A percentile compares a stretch with the other conserved stretches of the same genome.
Conservation (phyloP, 345 rosid species). For the Populus deltoides region DNA sequence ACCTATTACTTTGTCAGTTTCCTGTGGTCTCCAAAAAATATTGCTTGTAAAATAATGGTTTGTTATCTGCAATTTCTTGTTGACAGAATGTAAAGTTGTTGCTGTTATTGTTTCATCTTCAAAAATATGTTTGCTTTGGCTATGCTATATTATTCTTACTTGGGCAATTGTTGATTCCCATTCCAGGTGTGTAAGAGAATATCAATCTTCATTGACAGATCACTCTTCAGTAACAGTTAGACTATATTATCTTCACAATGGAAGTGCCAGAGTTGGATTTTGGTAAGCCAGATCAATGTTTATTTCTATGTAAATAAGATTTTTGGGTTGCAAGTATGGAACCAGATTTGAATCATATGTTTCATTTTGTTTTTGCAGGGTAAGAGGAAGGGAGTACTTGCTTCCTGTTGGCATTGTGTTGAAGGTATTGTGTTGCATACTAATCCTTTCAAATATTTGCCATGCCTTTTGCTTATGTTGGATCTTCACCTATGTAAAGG, state of each 20-base stretch:
- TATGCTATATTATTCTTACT: background rate
- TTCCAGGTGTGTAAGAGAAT: conserved; percentile 85
- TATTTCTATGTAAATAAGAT: background rate
- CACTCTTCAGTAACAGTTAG: conserved; percentile 63
- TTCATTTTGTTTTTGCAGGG: conserved; percentile 46
- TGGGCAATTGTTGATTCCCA: conserved; percentile 4
- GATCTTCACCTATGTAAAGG: background rate
- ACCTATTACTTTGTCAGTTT: too few relatives aligned
- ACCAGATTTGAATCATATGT: background rate
- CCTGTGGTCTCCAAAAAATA: too few relatives aligned
- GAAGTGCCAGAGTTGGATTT: conserved; percentile 94
- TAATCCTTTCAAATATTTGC: background rate
- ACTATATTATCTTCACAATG: conserved; percentile 82
- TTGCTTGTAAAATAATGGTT: background rate
- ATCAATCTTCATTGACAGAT: conserved; percentile 47
- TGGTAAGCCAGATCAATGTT: conserved; percentile 54
- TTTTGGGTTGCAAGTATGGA: background rate
- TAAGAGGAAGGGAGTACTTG: conserved; percentile 78
- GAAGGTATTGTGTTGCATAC: conserved; percentile 51
- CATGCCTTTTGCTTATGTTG: background rate
- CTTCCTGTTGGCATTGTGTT: conserved; percentile 86
- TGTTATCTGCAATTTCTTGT: background rate
- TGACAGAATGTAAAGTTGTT: background rate
- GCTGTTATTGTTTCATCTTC: background rate
- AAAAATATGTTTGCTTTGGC: background rate